These are phyloP conservation scores for Dendrobium catenatum DNA, from an alignment of 106 monocot genomes.

Conservation along the genomic window DNA sequence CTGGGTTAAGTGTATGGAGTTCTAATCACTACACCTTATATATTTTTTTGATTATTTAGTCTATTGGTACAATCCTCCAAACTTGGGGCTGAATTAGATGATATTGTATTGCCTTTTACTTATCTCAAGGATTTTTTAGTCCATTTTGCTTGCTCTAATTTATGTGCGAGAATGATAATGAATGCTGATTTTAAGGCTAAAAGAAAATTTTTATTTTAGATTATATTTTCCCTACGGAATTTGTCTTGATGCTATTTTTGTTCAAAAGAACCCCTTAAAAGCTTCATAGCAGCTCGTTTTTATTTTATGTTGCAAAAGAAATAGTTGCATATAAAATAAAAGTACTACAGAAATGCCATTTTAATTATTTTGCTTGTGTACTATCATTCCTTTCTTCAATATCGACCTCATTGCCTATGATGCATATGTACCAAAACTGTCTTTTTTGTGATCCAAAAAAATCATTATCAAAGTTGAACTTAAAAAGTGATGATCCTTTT, in stretches of 20 bases:
- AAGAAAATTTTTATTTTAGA: background rate
- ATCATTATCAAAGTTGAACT: background rate
- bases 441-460: background rate
- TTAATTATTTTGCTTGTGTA: background rate
- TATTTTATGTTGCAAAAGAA: background rate
- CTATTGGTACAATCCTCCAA: background rate
- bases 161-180: background rate
- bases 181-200: background rate
- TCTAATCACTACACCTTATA: too few relatives aligned
- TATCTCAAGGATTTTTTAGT: background rate
- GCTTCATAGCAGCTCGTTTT: background rate
- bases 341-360: background rate
- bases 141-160: too few relatives aligned
- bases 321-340: background rate
- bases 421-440: background rate
- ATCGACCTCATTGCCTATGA: background rate
- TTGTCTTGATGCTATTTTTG: background rate
- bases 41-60: background rate
- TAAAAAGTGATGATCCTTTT: background rate
- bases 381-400: background rate
- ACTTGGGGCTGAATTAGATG: background rate
- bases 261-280: background rate
- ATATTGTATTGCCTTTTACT: background rate
- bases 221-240: background rate
- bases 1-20: too few relatives aligned